Evolutionary conservation across 441 rosid genomes (phyloP).

Genomic region (Bocquillonia castaneifolia): DNA sequence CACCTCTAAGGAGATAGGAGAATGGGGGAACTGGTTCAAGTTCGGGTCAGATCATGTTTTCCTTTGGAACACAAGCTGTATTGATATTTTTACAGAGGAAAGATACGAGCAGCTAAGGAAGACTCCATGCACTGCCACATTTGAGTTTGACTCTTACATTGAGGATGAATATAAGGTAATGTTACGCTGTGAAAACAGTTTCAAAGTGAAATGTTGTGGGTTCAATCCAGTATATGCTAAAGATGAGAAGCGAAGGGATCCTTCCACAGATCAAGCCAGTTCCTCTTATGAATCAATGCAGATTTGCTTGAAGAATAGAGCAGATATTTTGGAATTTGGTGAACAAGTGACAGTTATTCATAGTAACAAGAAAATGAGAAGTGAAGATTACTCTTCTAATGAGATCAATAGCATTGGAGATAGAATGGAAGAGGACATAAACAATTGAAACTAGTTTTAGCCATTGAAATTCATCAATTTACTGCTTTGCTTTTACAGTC

Average conservation of each 20-base stretch:
- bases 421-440: not conserved
- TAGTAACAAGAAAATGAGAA: conserved; percentile 7
- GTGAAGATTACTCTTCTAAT: not conserved
- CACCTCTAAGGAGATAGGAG: conserved; percentile 16
- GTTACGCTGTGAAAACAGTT: conserved; percentile 4
- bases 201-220: conserved; percentile 17
- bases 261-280: not conserved
- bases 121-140: conserved; percentile 13
- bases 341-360: not conserved
- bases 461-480: not conserved
- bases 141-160: not conserved
- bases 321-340: not conserved
- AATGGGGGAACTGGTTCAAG: conserved; percentile 6
- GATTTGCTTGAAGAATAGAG: not conserved
- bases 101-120: conserved; percentile 1
- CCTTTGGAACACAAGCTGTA: conserved; percentile 17
- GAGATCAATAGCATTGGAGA: not conserved
- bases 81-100: conserved; percentile 6
- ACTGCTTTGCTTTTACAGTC: too few relatives aligned
- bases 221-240: conserved; percentile 14
- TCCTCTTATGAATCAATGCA: not conserved
- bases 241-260: conserved; percentile 1
- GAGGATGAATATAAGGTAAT: conserved; percentile 10
- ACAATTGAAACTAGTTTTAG: not conserved
- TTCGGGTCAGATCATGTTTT: conserved; percentile 19